Base-by-base conservation (phyloP, 2,329 filamentous ascomycete genomes). In the Alternaria brassicicola region DNA sequence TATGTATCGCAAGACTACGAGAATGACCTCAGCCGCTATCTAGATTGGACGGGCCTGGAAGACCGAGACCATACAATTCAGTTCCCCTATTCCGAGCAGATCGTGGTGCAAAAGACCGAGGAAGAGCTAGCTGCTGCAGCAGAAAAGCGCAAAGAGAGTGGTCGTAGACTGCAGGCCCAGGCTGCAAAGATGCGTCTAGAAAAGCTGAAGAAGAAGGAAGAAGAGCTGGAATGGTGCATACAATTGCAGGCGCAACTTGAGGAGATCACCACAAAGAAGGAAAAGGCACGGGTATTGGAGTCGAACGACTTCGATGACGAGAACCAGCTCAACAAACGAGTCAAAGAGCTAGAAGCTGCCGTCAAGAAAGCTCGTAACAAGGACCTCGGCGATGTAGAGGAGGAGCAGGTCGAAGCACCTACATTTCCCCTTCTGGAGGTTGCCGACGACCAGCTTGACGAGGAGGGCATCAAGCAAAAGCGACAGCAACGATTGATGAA, bases 161-260 rank as follows among this genome's bases (percentile, higher is more conserved):
- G 95, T 0, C 85, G 95, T 63, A 85, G 96, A 43, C 76, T 99
- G 25, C 95, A 99, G 76, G 93, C 97, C 70, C 95, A 99, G 78
- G 95, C 95, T 0, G 94, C 94, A 9, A 98, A 97, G 78, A 97
- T 97, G 92, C 89, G 95, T 7, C 81, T 99, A 0, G 95, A 99
- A 65, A 96, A 96, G 73, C 83, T 99, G 45, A 92, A 98, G 75
- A 91, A 91, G 72, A 99, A 99, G 78, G 95, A 99, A 78, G 88
- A 96, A 73, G 93, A 98, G 74, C 81, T 98, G 1, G 93, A 96
- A 67, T 97, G 97, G 78, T 97, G 93, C 82, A 93, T 92, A 73
- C 87, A 92, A 58, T 80, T 99, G 4, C 92, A 96, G 71, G 77
- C 82, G 31, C 87, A 87, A 63, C 82, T 97, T 9, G 85, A 83